Evolutionary conservation across 805 yeast species (phyloP), one percentile per base, ranked within the genome.

Genomic region (Saturnispora diversa): DNA sequence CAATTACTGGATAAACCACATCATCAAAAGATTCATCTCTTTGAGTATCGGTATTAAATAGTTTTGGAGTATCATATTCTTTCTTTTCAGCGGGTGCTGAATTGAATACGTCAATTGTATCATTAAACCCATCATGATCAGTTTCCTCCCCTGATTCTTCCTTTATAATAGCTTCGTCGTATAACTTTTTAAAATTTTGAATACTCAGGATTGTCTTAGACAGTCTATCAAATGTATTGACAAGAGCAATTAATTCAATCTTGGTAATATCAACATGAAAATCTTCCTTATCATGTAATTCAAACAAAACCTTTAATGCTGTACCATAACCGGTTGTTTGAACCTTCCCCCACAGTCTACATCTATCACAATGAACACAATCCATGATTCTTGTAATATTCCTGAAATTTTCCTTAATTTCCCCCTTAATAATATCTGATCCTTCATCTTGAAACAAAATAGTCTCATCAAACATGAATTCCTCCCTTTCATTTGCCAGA

Each of bases 311-410:
- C 59, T 92, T 92, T 54, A 92, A 72, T 1, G 96, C 94, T 7
- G 99, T 92, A 15, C 97, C 99, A 60, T 92, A 92, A 16, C 99
- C 99, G 12, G 92, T 85, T 2, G 95, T 86, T 65, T 92, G 98
- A 23, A 92, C 75, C 61, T 92, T 92, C 8, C 98, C 98, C 99
- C 99, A 92, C 62, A 92, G 68, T 54, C 97, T 75, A 61, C 99
- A 92, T 56, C 97, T 72, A 58, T 92, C 98, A 66, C 99, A 92
- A 28, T 95, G 97, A 30, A 92, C 97, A 65, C 99, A 92, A 60
- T 90, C 96, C 97, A 92, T 92, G 32, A 92, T 77, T 37, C 84
- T 80, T 16, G 94, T 80, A 19, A 92, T 94, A 57, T 92, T 92
- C 55, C 77, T 80, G 60, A 92, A 94, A 39, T 94, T 80, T 28